Conservation (phyloP, 257 asterid species). For the Plantago ovata region DNA sequence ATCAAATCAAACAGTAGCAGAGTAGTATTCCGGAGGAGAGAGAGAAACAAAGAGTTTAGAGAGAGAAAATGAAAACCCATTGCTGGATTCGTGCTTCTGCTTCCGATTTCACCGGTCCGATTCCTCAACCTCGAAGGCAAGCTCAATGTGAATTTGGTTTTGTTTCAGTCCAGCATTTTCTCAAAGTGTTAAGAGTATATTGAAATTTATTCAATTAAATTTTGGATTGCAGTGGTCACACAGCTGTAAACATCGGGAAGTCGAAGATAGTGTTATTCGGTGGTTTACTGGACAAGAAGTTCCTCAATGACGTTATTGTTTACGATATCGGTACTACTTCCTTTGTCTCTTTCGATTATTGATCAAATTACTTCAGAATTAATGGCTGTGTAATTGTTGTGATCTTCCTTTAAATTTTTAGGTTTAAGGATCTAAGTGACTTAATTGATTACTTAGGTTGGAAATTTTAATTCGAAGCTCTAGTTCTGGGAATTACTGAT, state of each 20-base stretch:
- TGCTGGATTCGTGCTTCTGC: conserved; percentile 89
- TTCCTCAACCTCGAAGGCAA: conserved; percentile 85
- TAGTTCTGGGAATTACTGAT: neutral
- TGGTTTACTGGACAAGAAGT: conserved; percentile 77
- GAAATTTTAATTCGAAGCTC: neutral
- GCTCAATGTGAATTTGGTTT: neutral
- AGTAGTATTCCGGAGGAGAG: neutral
- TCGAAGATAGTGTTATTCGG: conserved; percentile 88
- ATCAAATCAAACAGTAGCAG: neutral
- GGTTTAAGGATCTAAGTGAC: conserved; percentile 2
- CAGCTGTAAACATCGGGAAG: conserved; percentile 86
- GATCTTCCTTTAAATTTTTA: neutral
- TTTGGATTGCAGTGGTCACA: conserved; percentile 66
- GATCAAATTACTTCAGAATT: no score
- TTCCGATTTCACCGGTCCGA: conserved; percentile 70
- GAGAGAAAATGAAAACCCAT: conserved; percentile 55
- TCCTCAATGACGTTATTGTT: conserved; percentile 68
- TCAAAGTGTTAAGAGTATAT: neutral
- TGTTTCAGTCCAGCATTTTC: neutral
- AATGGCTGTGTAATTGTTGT: neutral
- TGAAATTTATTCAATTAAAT: neutral
- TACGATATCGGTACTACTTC: conserved; percentile 64
- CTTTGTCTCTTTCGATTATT: no score
- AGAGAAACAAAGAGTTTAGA: neutral
- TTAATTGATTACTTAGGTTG: conserved; percentile 3